A percentile compares a stretch with the other conserved stretches of the same genome.
These are phyloP conservation scores for Aeschynomene evenia DNA, from an alignment of 306 rosid genomes.

Conservation along the genomic window DNA sequence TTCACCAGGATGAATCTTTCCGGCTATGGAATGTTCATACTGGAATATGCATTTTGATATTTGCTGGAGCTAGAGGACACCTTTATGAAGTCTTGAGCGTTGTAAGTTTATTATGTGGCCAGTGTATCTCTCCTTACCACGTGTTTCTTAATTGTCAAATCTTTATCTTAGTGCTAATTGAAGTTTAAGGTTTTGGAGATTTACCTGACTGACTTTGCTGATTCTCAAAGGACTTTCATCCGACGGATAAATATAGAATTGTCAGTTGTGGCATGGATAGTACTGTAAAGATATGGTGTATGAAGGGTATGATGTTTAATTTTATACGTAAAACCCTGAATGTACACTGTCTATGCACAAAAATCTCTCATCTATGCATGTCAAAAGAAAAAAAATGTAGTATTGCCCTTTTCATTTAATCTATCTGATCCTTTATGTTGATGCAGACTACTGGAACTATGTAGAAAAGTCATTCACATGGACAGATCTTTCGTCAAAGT, in stretches of 20 bases:
- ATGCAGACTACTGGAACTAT: conserved; percentile 86
- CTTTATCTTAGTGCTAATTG: conserved; percentile 3
- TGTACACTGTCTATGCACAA: not conserved
- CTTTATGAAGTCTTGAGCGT: conserved; percentile 96
- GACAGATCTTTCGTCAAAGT: conserved; percentile 95
- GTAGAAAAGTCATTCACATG: conserved; percentile 94
- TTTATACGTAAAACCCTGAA: not conserved
- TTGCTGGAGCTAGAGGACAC: conserved; percentile 98
- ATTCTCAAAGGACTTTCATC: conserved; percentile 77
- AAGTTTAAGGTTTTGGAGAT: conserved; percentile 15
- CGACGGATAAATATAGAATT: conserved; percentile 78
- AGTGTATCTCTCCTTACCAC: not conserved
- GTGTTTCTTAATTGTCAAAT: not conserved
- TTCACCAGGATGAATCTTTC: conserved; percentile 87
- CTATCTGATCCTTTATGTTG: conserved; percentile 29
- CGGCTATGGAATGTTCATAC: conserved; percentile 95
- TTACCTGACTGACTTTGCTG: conserved; percentile 22
- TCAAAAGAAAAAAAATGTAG: not conserved
- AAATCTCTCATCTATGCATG: not conserved
- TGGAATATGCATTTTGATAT: conserved; percentile 87
- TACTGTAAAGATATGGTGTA: conserved; percentile 95
- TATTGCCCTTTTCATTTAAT: conserved; percentile 8
- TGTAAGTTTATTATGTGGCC: conserved; percentile 49
- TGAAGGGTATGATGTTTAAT: conserved; percentile 63
- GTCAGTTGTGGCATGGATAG: conserved; percentile 99